Evolutionary conservation across 2,329 filamentous ascomycete genomes (phyloP), one percentile per base, ranked within the genome.

Genomic region (Amauroascus niger): DNA sequence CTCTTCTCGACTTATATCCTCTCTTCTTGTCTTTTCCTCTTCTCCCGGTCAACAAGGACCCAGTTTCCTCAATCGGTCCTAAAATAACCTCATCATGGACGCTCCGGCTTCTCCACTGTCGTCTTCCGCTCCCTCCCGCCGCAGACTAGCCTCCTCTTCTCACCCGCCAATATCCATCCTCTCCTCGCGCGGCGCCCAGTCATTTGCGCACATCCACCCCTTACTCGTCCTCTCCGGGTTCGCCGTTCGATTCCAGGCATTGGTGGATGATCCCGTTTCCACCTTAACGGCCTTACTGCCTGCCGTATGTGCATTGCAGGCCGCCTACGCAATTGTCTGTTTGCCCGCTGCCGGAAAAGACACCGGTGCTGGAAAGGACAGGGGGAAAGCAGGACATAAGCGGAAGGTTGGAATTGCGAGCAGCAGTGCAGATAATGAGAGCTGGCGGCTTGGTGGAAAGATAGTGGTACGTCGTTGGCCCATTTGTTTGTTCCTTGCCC

Each of bases 211-310:
- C 63, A 68, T 81, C 18, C 86, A 94, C 60, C 84, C 87, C 0
- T 69, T 78, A 24, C 69, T 88, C 9, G 75, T 94, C 28, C 76
- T 87, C 28, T 77, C 76, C 8, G 69, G 85, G 33, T 83, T 85
- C 64, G 76, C 78, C 44, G 64, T 79, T 58, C 79, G 79, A 37
- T 91, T 94, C 69, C 66, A 72, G 33, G 71, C 76, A 16, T 75
- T 95, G 24, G 85, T 94, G 26, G 73, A 76, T 14, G 79, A 90
- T 59, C 87, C 89, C 0, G 78, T 84, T 1, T 69, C 76, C 14
- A 78, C 83, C 6, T 76, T 95, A 35, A 68, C 78, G 13, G 76
- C 66, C 28, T 74, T 82, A 1, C 71, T 91, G 2, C 76, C 83
- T 0, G 77, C 81, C 11, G 73, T 90, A 13, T 78, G 79, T 2